phyloP scores from a whole-genome alignment of 768 basidiomycete species.

The Serendipita sp. region DNA sequence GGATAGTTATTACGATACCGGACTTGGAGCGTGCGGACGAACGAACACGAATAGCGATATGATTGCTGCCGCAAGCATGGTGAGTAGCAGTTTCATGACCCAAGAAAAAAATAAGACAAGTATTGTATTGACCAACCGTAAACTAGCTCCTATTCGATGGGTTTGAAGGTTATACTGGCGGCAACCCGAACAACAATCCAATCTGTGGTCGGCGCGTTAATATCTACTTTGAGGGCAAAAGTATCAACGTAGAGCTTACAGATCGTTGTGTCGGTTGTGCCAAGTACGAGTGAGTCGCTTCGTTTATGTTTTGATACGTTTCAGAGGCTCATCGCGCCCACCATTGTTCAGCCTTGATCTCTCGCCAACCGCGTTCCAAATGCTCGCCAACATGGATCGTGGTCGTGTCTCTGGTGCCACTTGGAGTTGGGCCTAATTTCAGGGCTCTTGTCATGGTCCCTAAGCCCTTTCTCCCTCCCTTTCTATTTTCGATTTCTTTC shows the following conservation, averaged over 20 bases:
- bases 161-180: constrained; percentile 16
- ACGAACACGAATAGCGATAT: constrained; percentile 24
- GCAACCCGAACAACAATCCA: constrained; percentile 61
- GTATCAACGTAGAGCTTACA: constrained; percentile 30
- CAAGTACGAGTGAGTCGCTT: not conserved
- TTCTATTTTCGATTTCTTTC: not conserved
- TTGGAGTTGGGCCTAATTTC: constrained; percentile 31
- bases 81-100: too few species aligned
- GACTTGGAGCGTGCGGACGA: constrained; percentile 49
- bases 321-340: not conserved
- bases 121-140: too few species aligned
- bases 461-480: not conserved
- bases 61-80: not conserved
- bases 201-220: constrained; percentile 38
- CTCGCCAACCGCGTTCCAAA: constrained; percentile 37
- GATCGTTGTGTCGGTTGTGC: constrained; percentile 50
- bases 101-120: too few species aligned
- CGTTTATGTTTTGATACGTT: not conserved
- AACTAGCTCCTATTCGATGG: constrained; percentile 30
- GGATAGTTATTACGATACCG: constrained; percentile 43
- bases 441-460: too few species aligned
- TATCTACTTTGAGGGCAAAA: constrained; percentile 23
- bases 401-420: constrained; percentile 36
- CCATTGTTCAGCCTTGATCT: constrained; percentile 24
- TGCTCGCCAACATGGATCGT: constrained; percentile 25